A percentile compares a stretch with the other conserved stretches of the same genome.
These are phyloP conservation scores for Aspergillus calidoustus DNA, from an alignment of 2,329 filamentous ascomycete species.

Conservation along the genomic window DNA sequence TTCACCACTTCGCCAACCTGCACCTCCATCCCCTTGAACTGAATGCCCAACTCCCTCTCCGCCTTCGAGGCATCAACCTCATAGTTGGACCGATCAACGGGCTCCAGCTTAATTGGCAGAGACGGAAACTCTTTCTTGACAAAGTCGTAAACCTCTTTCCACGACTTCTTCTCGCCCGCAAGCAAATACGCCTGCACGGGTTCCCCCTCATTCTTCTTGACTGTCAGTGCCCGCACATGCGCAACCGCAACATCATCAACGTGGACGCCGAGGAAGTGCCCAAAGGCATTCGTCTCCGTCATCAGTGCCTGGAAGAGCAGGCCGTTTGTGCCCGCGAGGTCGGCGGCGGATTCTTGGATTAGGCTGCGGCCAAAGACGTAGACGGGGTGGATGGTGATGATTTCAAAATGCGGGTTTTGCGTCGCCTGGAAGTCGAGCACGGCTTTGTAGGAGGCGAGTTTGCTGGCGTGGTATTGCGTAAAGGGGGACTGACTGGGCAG, in stretches of 20 bases:
- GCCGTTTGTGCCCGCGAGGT: constrained; percentile 16
- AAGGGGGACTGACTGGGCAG: constrained; percentile 12
- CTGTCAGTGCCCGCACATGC: constrained; percentile 21
- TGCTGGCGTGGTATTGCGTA: constrained; percentile 23
- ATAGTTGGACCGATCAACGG: constrained; percentile 63
- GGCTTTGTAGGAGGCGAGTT: constrained; percentile 24
- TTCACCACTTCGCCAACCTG: constrained; percentile 22
- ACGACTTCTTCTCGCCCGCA: constrained; percentile 9
- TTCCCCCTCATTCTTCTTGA: background rate
- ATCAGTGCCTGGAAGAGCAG: constrained; percentile 14
- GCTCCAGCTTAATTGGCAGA: constrained; percentile 11
- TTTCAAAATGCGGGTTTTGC: constrained; percentile 12
- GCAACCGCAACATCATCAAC: constrained; percentile 28
- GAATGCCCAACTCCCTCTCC: constrained; percentile 21
- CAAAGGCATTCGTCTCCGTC: constrained; percentile 10
- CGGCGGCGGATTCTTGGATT: constrained; percentile 13
- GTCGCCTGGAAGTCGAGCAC: constrained; percentile 21
- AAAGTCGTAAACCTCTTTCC: constrained; percentile 20
- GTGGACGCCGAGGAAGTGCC: constrained; percentile 22
- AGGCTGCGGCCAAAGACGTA: constrained; percentile 25
- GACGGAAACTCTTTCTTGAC: constrained; percentile 19
- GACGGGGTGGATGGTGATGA: constrained; percentile 27
- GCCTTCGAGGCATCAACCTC: constrained; percentile 75
- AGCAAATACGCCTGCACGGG: constrained; percentile 23
- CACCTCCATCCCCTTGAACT: constrained; percentile 14